phyloP scores from a whole-genome alignment of 73 alveolate species.

The Paramecium tetraurelia region DNA sequence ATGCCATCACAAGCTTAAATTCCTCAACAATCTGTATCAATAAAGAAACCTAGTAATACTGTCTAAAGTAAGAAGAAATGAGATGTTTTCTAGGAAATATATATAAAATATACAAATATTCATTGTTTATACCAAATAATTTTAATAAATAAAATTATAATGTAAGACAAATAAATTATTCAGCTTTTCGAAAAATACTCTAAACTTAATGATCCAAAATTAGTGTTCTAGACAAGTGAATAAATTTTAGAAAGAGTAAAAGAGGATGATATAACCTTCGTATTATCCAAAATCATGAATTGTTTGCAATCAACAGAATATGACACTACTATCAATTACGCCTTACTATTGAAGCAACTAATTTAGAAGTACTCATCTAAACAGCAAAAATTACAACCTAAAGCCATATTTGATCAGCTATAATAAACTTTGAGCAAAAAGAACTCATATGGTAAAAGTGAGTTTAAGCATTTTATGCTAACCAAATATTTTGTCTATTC shows the following conservation, averaged over 20 bases:
- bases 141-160: neutral
- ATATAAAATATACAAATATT: neutral
- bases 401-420: neutral
- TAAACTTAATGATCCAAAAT: slow-evolving; percentile 16
- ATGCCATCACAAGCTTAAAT: slow-evolving; percentile 14
- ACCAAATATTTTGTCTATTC: slow-evolving; percentile 3
- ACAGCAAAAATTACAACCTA: neutral
- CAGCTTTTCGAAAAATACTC: neutral
- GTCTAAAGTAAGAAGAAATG: neutral
- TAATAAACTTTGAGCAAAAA: neutral
- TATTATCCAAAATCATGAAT: neutral
- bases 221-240: neutral
- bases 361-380: neutral
- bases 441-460: neutral
- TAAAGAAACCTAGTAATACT: neutral
- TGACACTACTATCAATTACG: neutral
- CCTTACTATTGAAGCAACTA: neutral
- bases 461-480: neutral
- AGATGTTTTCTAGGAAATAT: neutral
- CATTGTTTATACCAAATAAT: neutral
- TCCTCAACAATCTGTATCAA: slow-evolving; percentile 12
- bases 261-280: neutral
- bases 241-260: neutral
- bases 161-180: slow-evolving; percentile 31
- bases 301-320: neutral